phyloP scores from a whole-genome alignment of 2,329 filamentous ascomycete genomes.

The Mariannaea sp. region DNA sequence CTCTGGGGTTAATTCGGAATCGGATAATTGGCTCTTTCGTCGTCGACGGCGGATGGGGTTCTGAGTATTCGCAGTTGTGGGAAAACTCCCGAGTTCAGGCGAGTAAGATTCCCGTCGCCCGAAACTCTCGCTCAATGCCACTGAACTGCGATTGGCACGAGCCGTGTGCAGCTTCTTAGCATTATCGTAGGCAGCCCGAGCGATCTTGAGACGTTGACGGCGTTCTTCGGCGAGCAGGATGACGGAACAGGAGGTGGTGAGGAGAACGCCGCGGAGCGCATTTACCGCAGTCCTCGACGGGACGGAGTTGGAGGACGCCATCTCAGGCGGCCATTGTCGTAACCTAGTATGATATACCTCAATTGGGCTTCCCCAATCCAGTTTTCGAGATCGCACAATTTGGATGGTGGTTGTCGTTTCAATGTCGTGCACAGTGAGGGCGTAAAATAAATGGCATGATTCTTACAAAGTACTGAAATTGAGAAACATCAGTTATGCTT shows the following conservation, averaged over 20 bases:
- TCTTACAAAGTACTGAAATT: constrained; percentile 15
- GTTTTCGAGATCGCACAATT: constrained; percentile 24
- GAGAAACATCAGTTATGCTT: constrained; percentile 13
- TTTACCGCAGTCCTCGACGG: constrained; percentile 61
- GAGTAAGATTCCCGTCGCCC: constrained; percentile 32
- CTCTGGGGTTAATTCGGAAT: constrained; percentile 1
- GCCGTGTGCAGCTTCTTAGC: constrained; percentile 54
- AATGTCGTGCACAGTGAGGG: constrained; percentile 29
- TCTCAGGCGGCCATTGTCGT: constrained; percentile 42
- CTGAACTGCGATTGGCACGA: constrained; percentile 39
- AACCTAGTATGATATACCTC: constrained; percentile 10
- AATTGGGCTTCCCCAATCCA: constrained; percentile 5
- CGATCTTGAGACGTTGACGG: constrained; percentile 57
- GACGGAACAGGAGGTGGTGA: constrained; percentile 63
- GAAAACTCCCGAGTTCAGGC: constrained; percentile 34
- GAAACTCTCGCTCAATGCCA: constrained; percentile 36
- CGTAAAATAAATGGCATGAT: constrained; percentile 37
- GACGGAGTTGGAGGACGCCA: constrained; percentile 54
- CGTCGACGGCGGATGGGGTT: constrained; percentile 39
- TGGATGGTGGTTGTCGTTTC: constrained; percentile 22
- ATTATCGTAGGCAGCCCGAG: constrained; percentile 57
- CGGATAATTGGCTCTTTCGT: constrained; percentile 23
- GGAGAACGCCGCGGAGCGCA: constrained; percentile 58
- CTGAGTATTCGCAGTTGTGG: constrained; percentile 25
- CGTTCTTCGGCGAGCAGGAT: constrained; percentile 61